Percentiles rank a stretch among this genome's conserved stretches.
Conservation (phyloP, 2,329 filamentous ascomycete genomes). For the Epichloe typhina region DNA sequence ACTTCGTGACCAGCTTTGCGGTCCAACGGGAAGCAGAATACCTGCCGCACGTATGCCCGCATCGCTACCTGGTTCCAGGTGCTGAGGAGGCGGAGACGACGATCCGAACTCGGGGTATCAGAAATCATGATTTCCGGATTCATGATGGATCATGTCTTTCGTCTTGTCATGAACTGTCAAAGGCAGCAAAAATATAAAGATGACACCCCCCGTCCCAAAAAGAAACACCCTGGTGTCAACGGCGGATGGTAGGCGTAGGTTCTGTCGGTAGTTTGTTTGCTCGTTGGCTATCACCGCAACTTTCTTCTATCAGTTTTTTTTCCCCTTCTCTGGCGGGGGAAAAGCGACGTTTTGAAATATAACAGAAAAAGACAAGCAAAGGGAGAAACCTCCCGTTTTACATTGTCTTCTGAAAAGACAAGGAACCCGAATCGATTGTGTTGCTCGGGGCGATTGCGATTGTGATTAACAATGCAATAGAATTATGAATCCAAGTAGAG, state of each 20-base stretch:
- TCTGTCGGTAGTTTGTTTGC: not conserved
- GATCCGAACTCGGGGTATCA: not conserved
- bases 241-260: not conserved
- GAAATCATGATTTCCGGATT: not conserved
- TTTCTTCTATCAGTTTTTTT: not conserved
- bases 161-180: not conserved
- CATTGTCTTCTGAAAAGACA: too few relatives aligned
- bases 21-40: conserved; percentile 8
- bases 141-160: not conserved
- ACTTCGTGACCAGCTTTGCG: not conserved
- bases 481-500: too few relatives aligned
- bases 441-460: too few relatives aligned
- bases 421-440: too few relatives aligned
- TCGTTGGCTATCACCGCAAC: not conserved
- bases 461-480: too few relatives aligned
- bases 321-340: too few relatives aligned
- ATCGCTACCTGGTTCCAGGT: conserved; percentile 10
- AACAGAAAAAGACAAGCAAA: too few relatives aligned
- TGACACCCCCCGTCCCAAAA: too few relatives aligned
- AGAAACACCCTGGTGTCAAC: not conserved
- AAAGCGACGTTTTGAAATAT: too few relatives aligned
- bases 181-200: too few relatives aligned
- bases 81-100: conserved; percentile 1
- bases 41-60: conserved; percentile 9
- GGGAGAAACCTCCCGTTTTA: too few relatives aligned